Evolutionary conservation across 2,329 filamentous ascomycete species (phyloP).

Genomic region (Parastagonospora nodorum): DNA sequence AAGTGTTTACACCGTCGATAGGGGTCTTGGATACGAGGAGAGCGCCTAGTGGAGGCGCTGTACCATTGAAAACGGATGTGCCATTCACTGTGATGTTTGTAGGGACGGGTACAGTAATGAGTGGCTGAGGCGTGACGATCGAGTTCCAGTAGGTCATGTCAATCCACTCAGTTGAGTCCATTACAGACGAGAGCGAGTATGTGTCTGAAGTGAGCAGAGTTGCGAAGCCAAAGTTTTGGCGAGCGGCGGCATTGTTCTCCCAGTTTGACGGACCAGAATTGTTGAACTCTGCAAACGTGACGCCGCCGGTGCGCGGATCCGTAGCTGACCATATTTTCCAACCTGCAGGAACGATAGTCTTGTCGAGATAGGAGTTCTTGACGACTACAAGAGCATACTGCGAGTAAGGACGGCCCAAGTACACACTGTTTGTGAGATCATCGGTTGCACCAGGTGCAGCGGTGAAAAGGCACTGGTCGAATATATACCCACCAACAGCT

Average conservation of each 20-base stretch:
- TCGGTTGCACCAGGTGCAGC: constrained; percentile 40
- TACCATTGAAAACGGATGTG: constrained; percentile 38
- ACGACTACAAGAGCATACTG: constrained; percentile 55
- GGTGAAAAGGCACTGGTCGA: constrained; percentile 56
- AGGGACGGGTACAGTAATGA: constrained; percentile 13
- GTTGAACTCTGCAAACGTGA: constrained; percentile 62
- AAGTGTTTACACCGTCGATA: constrained; percentile 43
- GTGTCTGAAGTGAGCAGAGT: constrained; percentile 46
- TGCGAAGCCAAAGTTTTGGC: constrained; percentile 39
- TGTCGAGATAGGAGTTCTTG: constrained; percentile 56
- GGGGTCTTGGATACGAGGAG: constrained; percentile 47
- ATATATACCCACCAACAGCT: constrained; percentile 54
- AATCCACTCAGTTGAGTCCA: constrained; percentile 48
- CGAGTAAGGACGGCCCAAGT: constrained; percentile 58
- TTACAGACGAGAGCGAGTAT: constrained; percentile 38
- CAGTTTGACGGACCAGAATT: constrained; percentile 57
- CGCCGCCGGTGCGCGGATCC: constrained; percentile 54
- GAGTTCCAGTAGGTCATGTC: constrained; percentile 48
- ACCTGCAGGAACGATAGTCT: constrained; percentile 61
- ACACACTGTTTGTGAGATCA: constrained; percentile 48
- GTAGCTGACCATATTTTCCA: constrained; percentile 62
- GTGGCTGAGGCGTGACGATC: constrained; percentile 41
- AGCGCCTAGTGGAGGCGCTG: constrained; percentile 42
- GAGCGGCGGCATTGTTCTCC: constrained; percentile 44
- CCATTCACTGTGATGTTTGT: constrained; percentile 30